These are phyloP conservation scores for Leccinum fibrillosum DNA, from an alignment of 768 basidiomycete genomes.

Conservation along the genomic window DNA sequence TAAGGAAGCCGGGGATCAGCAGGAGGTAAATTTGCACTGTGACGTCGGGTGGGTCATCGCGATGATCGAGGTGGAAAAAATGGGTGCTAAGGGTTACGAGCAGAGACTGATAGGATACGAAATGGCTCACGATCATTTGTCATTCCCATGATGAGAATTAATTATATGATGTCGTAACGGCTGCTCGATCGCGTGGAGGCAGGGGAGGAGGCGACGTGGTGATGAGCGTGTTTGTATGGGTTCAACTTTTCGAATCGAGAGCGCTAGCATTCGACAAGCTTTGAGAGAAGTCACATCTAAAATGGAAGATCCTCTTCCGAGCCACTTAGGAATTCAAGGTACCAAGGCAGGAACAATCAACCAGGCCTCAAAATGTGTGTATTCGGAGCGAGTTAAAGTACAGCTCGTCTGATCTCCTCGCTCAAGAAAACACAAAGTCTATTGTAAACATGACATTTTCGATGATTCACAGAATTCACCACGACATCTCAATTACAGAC, in stretches of 20 bases:
- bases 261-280: neutral
- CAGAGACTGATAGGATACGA: no score
- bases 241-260: neutral
- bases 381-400: neutral
- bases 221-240: neutral
- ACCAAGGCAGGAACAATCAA: neutral
- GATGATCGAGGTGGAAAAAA: no score
- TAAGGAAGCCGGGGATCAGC: slow-evolving; percentile 10
- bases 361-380: neutral
- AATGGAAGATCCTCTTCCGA: slow-evolving; percentile 3
- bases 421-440: slow-evolving; percentile 8
- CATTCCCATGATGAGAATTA: no score
- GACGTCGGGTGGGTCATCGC: no score
- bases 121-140: no score
- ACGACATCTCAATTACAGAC: slow-evolving; percentile 18
- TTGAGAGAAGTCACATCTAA: slow-evolving; percentile 1
- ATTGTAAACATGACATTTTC: slow-evolving; percentile 19
- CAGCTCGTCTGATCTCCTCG: neutral
- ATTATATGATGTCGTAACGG: no score
- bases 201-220: neutral
- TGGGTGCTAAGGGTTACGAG: no score
- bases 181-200: neutral
- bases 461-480: neutral
- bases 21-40: neutral
- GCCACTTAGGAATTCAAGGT: neutral